Percentiles rank a stretch among this genome's conserved stretches.
Conservation (phyloP, 2,329 filamentous ascomycete genomes). For the Clonostachys rhizophaga region DNA sequence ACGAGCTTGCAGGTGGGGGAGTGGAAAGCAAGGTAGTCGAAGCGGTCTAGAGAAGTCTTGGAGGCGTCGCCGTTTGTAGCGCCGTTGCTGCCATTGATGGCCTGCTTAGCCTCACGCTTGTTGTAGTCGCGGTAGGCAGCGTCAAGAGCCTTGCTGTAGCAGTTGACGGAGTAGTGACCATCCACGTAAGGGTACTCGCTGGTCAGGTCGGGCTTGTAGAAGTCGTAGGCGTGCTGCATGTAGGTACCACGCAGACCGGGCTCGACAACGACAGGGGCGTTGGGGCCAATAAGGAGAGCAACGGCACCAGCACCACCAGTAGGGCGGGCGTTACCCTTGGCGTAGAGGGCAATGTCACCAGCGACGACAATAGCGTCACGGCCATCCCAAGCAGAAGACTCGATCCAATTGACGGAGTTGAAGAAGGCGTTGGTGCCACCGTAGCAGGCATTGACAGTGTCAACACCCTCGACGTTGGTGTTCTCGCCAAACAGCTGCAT, state of each 20-base stretch:
- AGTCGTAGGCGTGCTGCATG: constrained; percentile 83
- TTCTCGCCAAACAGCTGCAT: constrained; percentile 86
- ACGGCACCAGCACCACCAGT: constrained; percentile 78
- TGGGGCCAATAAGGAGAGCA: constrained; percentile 72
- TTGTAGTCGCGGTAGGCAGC: constrained; percentile 77
- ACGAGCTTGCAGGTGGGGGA: constrained; percentile 85
- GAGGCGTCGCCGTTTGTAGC: constrained; percentile 39
- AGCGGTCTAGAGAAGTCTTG: constrained; percentile 69
- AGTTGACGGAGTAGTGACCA: constrained; percentile 76
- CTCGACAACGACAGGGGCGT: constrained; percentile 73
- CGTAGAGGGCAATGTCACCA: constrained; percentile 81
- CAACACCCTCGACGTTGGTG: constrained; percentile 78
- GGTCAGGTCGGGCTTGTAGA: constrained; percentile 85
- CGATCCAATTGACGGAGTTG: constrained; percentile 81
- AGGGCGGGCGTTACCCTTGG: constrained; percentile 76
- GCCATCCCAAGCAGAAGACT: constrained; percentile 84
- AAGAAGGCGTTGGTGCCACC: constrained; percentile 81
- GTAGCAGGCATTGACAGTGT: constrained; percentile 83
- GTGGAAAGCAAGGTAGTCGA: constrained; percentile 82
- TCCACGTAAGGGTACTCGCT: constrained; percentile 86
- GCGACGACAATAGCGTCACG: constrained; percentile 75
- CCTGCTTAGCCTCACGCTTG: constrained; percentile 61
- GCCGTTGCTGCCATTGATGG: constrained; percentile 49
- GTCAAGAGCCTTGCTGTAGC: constrained; percentile 78
- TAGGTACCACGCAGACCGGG: constrained; percentile 75